Evolutionary conservation across 2,329 filamentous ascomycete genomes (phyloP).

Genomic region (Paecilomyces niveus): DNA sequence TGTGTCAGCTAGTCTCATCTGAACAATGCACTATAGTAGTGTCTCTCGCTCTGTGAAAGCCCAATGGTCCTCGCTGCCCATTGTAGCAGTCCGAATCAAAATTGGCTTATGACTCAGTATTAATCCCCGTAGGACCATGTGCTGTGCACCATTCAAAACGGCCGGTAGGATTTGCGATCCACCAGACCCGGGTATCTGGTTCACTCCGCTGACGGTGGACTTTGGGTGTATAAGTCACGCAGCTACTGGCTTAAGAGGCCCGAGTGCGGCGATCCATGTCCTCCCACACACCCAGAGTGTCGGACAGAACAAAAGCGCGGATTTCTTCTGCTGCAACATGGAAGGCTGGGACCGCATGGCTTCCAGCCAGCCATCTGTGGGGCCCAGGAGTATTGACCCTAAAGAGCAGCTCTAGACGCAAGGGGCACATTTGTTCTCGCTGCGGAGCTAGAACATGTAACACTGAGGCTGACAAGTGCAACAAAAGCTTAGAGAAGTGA

Average conservation of each 20-base stretch:
- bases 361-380: not conserved
- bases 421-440: not conserved
- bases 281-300: not conserved
- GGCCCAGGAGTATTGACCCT: not conserved
- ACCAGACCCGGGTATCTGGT: not conserved
- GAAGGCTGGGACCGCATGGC: not conserved
- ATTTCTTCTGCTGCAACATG: not conserved
- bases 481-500: not conserved
- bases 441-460: not conserved
- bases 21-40: too few species aligned
- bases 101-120: not conserved
- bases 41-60: too few species aligned
- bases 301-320: not conserved
- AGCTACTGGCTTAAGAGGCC: not conserved
- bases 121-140: not conserved
- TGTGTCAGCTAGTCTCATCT: too few species aligned
- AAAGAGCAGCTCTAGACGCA: not conserved
- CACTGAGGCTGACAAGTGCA: not conserved
- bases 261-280: not conserved
- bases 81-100: not conserved
- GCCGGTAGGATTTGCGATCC: not conserved
- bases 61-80: too few species aligned
- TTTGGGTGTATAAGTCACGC: not conserved
- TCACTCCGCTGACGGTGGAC: not conserved
- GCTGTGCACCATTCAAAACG: not conserved